Conservation (phyloP, 352 stramenopile species). For the Globisporangium camurandrum region DNA sequence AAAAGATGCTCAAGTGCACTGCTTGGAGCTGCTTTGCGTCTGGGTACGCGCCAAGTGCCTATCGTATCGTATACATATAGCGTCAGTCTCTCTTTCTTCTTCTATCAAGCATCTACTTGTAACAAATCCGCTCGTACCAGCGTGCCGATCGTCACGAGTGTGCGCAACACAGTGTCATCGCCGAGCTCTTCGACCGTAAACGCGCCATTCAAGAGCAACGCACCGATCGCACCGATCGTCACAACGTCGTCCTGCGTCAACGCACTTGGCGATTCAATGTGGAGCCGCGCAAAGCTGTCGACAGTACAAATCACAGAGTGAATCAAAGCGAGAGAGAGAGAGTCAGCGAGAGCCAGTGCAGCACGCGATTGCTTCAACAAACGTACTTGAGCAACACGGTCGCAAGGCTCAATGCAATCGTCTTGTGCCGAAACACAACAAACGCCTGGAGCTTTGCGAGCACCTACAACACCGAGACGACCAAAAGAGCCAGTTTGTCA, state of each 20-base stretch:
- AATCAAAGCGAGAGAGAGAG: neutral
- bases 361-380: no score
- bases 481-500: neutral
- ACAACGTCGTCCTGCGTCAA: conserved; percentile 45
- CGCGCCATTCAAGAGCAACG: conserved; percentile 42
- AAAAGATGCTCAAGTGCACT: conserved; percentile 46
- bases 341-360: conserved; percentile 1
- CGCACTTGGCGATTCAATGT: conserved; percentile 20
- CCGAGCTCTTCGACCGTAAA: conserved; percentile 51
- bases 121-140: conserved; percentile 51
- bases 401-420: conserved; percentile 54
- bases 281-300: conserved; percentile 34
- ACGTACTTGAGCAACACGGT: conserved; percentile 74
- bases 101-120: no score
- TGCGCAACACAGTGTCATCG: conserved; percentile 70
- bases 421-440: conserved; percentile 47
- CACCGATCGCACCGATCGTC: conserved; percentile 35
- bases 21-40: conserved; percentile 40
- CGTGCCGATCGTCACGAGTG: conserved; percentile 56
- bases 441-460: conserved; percentile 38
- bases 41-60: conserved; percentile 32
- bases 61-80: neutral
- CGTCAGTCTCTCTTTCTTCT: neutral
- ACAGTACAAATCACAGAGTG: neutral
- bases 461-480: conserved; percentile 15